These are phyloP conservation scores for Coniochaeta sp. DNA, from an alignment of 2,329 filamentous ascomycete genomes.

Conservation along the genomic window DNA sequence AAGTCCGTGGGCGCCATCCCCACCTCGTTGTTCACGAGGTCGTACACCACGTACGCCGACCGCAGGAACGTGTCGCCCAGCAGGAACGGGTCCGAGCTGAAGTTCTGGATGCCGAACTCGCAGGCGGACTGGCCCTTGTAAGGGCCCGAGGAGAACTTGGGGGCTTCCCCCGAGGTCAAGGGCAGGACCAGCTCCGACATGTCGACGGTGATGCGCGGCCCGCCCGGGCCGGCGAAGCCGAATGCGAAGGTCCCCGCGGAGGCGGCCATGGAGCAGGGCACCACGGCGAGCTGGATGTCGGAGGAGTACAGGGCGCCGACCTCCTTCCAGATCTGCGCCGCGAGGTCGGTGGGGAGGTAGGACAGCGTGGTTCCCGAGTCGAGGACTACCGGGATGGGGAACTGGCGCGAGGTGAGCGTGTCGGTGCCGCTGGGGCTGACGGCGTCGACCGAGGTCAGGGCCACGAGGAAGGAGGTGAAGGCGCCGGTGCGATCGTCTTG, in stretches of 20 bases:
- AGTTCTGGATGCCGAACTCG: slow-evolving; percentile 50
- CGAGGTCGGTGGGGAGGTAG: slow-evolving; percentile 59
- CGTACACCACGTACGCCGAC: slow-evolving; percentile 54
- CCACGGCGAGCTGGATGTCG: slow-evolving; percentile 29
- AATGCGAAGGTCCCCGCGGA: slow-evolving; percentile 45
- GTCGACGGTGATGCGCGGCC: slow-evolving; percentile 41
- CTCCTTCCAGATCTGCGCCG: slow-evolving; percentile 43
- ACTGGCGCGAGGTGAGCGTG: slow-evolving; percentile 29
- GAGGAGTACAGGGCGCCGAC: slow-evolving; percentile 41
- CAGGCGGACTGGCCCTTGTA: slow-evolving; percentile 41
- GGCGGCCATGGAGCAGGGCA: slow-evolving; percentile 41
- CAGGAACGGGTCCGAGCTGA: slow-evolving; percentile 32
- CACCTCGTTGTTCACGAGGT: slow-evolving; percentile 50
- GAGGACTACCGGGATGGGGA: slow-evolving; percentile 55
- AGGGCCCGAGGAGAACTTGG: slow-evolving; percentile 29
- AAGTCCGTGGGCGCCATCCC: slow-evolving; percentile 48
- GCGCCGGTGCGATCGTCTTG: slow-evolving; percentile 26
- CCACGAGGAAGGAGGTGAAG: slow-evolving; percentile 40
- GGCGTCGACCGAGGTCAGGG: slow-evolving; percentile 39
- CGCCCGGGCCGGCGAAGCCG: slow-evolving; percentile 39
- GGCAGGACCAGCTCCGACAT: slow-evolving; percentile 52
- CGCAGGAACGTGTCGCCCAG: slow-evolving; percentile 53
- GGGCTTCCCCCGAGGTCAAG: slow-evolving; percentile 24
- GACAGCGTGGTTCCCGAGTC: slow-evolving; percentile 70
- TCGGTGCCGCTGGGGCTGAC: slow-evolving; percentile 42